Evolutionary conservation across 2,329 filamentous ascomycete species (phyloP).

Genomic region (Samsoniella hepiali): DNA sequence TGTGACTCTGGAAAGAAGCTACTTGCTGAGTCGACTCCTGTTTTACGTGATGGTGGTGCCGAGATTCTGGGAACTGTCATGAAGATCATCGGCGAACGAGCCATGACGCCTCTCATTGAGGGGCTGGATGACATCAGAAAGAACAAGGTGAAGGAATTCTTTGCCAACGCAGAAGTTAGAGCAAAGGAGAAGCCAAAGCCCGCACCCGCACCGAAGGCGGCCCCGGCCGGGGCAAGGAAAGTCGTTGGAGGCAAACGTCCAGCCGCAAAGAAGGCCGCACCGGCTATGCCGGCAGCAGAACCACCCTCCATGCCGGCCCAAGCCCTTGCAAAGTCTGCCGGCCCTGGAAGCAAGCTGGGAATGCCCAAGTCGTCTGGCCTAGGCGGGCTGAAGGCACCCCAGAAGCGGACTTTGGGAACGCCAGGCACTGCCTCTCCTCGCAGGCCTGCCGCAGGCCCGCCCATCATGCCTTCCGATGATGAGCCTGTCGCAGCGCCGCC

Average conservation of each 20-base stretch:
- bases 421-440: conserved; percentile 53
- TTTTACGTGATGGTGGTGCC: conserved; percentile 80
- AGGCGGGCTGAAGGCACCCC: conserved; percentile 58
- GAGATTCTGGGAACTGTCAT: conserved; percentile 92
- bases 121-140: conserved; percentile 94
- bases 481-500: conserved; percentile 54
- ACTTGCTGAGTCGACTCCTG: conserved; percentile 83
- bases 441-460: conserved; percentile 45
- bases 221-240: conserved; percentile 48
- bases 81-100: conserved; percentile 97
- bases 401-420: conserved; percentile 50
- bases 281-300: conserved; percentile 42
- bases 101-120: conserved; percentile 90
- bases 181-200: conserved; percentile 74
- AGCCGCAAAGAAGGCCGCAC: conserved; percentile 43
- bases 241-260: conserved; percentile 42
- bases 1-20: conserved; percentile 89
- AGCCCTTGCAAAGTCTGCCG: conserved; percentile 50
- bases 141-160: conserved; percentile 91
- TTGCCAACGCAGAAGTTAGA: conserved; percentile 56
- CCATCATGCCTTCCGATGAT: conserved; percentile 54
- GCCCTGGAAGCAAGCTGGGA: conserved; percentile 50
- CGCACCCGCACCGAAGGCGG: conserved; percentile 54
- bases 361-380: conserved; percentile 52
- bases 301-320: conserved; percentile 56